These are phyloP conservation scores for Toxoplasma gondii DNA, from an alignment of 169 alveolate species.

Conservation along the genomic window DNA sequence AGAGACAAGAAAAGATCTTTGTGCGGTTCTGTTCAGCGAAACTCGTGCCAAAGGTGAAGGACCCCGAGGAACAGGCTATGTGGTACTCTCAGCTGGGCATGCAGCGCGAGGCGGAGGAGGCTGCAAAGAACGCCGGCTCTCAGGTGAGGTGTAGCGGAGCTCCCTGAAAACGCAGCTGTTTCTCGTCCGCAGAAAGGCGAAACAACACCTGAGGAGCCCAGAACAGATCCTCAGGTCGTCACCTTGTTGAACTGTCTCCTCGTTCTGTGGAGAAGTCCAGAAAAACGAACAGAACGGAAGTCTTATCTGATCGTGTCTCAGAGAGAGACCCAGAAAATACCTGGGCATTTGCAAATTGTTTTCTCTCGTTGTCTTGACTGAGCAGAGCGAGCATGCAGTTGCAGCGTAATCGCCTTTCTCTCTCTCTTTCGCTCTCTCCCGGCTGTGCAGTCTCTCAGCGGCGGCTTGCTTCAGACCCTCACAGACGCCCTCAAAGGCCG, in stretches of 20 bases:
- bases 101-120: slow-evolving; percentile 7
- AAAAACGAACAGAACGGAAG: too few relatives aligned
- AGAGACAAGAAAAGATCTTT: background rate
- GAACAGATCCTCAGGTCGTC: too few relatives aligned
- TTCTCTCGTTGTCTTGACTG: too few relatives aligned
- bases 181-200: too few relatives aligned
- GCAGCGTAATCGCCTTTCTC: too few relatives aligned
- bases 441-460: slow-evolving; percentile 15
- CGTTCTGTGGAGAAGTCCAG: too few relatives aligned
- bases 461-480: slow-evolving; percentile 31
- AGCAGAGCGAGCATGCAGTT: too few relatives aligned
- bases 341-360: too few relatives aligned
- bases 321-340: too few relatives aligned
- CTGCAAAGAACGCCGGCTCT: slow-evolving; percentile 7
- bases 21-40: background rate
- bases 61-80: slow-evolving; percentile 1
- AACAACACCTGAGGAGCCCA: too few relatives aligned
- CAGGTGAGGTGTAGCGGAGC: background rate
- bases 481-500: slow-evolving; percentile 40
- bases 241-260: too few relatives aligned
- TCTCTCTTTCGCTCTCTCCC: background rate
- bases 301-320: too few relatives aligned
- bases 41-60: slow-evolving; percentile 19
- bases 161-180: background rate
- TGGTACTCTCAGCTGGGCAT: slow-evolving; percentile 17